Base-by-base conservation (phyloP, 495 filamentous ascomycete genomes). In the Xylaria acuta region DNA sequence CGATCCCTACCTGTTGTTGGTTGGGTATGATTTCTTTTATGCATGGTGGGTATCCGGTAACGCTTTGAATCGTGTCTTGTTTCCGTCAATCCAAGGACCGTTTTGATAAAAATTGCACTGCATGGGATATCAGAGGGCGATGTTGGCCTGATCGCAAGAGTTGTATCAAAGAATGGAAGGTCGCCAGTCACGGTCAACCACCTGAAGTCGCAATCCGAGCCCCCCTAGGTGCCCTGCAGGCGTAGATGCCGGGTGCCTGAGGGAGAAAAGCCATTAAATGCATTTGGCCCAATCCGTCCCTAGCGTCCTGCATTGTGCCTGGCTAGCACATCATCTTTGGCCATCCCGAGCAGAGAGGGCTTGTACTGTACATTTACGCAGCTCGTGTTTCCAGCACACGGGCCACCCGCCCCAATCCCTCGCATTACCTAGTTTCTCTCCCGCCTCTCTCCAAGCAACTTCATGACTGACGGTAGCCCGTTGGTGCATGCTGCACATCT, bases 221-320 rank as follows among this genome's bases (percentile, higher is more conserved):
- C 53, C 12, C 36, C 30, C 54, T 32, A 5, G 54, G 34, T 27
- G 16, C 49, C 4, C 49, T 9, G n/a, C 54, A n/a, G 30, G 54
- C 20, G 56, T 59, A 20, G 30, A 59, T 59, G 56, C 2, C 8
- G 18, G 58, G 32, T 30, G 58, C 7, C 27, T 36, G 27, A 32
- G 54, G 30, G 54, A 59, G 64, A 40, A 54, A 40, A 36, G 45
- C 20, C 43, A 8, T 36, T 62, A 41, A 36, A 36, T 66, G 43
- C 63, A 66, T 27, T n/a, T n/a, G 14, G 7, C 45, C 66, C 22
- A 54, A 34, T 38, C 30, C 38, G 32, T 64, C 47, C 47, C 47
- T 71, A 71, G 69, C 59, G 69, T 64, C 59, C 69, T 64, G 59
- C 68, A 43, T 53, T 34, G 54, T 70, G 43, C 58, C 68, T 64